phyloP scores from a whole-genome alignment of 129 eudicot species.

The Tagetes erecta region DNA sequence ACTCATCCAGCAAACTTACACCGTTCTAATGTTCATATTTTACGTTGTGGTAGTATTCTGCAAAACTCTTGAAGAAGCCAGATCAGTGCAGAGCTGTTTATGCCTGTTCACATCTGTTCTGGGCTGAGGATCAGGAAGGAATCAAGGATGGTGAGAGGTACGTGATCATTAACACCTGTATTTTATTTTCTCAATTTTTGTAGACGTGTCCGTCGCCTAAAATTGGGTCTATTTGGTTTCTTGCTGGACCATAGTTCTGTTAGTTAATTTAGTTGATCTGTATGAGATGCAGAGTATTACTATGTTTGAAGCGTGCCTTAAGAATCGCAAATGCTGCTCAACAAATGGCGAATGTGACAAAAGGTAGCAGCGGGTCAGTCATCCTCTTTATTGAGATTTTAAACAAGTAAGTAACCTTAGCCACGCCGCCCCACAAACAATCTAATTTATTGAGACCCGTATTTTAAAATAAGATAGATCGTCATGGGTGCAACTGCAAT shows the following conservation, averaged over 20 bases:
- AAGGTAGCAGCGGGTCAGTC: slow-evolving; percentile 96
- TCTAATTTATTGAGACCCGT: background rate
- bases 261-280: background rate
- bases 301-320: slow-evolving; percentile 93
- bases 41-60: slow-evolving; percentile 63
- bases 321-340: slow-evolving; percentile 97
- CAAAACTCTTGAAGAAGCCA: slow-evolving; percentile 97
- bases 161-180: slow-evolving; percentile 15
- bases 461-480: background rate
- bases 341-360: slow-evolving; percentile 90
- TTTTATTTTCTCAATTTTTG: background rate
- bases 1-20: background rate
- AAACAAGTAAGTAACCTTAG: slow-evolving; percentile 63
- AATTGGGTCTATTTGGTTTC: background rate
- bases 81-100: slow-evolving; percentile 99
- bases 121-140: slow-evolving; percentile 88
- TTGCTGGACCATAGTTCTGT: background rate
- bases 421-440: background rate
- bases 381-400: slow-evolving; percentile 85
- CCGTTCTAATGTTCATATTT: background rate
- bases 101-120: slow-evolving; percentile 95
- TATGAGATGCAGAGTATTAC: slow-evolving; percentile 71
- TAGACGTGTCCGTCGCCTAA: background rate
- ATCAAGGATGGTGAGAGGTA: slow-evolving; percentile 97
- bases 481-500: background rate